A percentile compares a stretch with the other conserved stretches of the same genome.
Conservation (phyloP, 1,139 yeast genomes). For the Blastobotrys petasosporus region DNA sequence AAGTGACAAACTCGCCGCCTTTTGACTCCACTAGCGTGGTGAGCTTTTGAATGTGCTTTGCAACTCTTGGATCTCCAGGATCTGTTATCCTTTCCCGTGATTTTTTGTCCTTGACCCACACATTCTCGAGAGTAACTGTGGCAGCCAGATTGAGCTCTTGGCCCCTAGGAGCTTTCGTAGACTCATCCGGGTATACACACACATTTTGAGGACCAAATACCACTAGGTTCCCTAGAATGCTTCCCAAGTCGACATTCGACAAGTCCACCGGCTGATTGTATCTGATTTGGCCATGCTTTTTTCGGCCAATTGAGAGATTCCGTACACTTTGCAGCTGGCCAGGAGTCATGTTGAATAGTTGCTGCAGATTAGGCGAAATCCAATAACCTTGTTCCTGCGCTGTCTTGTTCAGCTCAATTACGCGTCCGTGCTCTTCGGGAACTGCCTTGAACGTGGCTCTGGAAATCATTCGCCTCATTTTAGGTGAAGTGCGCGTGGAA, state of each 20-base stretch:
- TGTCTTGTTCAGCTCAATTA: conserved; percentile 15
- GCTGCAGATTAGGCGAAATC: conserved; percentile 66
- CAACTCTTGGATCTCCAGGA: conserved; percentile 40
- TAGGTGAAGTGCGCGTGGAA: conserved; percentile 8
- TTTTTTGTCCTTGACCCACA: conserved; percentile 35
- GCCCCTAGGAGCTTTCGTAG: conserved; percentile 58
- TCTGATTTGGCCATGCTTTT: conserved; percentile 68
- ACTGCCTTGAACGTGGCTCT: conserved; percentile 7
- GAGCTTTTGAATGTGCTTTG: conserved; percentile 38
- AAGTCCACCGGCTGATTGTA: conserved; percentile 71
- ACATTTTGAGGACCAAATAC: conserved; percentile 52
- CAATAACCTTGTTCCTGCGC: conserved; percentile 53
- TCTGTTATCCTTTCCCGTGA: conserved; percentile 35
- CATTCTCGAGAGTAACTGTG: conserved; percentile 65
- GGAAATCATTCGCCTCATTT: conserved; percentile 3
- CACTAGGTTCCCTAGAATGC: conserved; percentile 52
- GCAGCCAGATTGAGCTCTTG: conserved; percentile 80
- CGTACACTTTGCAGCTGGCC: conserved; percentile 54
- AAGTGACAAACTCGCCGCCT: conserved; percentile 77
- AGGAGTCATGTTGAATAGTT: conserved; percentile 43
- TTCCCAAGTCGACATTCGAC: conserved; percentile 42
- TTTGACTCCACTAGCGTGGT: conserved; percentile 44
- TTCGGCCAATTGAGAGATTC: conserved; percentile 71
- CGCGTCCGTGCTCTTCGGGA: neutral
- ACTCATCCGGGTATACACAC: conserved; percentile 56